Base-by-base conservation (phyloP, 495 filamentous ascomycete genomes). In the Xylaria cubensis region DNA sequence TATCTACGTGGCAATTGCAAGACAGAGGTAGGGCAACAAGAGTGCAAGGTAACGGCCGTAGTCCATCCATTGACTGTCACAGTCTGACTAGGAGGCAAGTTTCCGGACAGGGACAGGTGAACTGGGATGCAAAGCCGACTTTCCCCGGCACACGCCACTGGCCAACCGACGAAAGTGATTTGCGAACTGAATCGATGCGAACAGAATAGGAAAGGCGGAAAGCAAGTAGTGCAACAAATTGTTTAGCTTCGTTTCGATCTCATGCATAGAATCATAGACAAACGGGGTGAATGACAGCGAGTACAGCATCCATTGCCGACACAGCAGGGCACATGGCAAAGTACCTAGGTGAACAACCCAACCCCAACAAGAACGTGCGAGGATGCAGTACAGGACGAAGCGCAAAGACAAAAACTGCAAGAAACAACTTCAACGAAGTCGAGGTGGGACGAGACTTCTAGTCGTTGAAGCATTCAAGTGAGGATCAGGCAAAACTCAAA, bases 401-500 rank as follows among this genome's bases (percentile, higher is more conserved):
- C 36, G 46, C 21, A 53, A 53, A 41, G 46, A 61, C 26, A 24
- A 46, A 26, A 44, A 9, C 1, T 64, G 24, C 19, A 65, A 50
- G 34, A 50, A 44, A 34, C 24, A 24, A 46, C 29, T 53, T 24
- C 44, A 66, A 50, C 17, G 44, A 32, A 29, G 46, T 6, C 32
- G 29, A 66, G 63, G 53, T 19, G 17, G 41, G 46, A 53, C 41
- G 2, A 46, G 63, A 36, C 48, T 67, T 56, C 50, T 26, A 29
- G 65, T 67, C 34, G 50, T 56, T 4, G 42, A 21, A 42, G 32
- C 48, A 42, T 36, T 26, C 63, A 17, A 65, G 5, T 32, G 29
- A 9, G 50, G 44, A 32, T 36, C 26, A 29, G 32, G 42, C 17
- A 2, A 21, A 32, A 56, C 8, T 32, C n/a, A 32, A 12, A 67